phyloP scores from a whole-genome alignment of 306 rosid genomes.

The Cicer yamashitae region DNA sequence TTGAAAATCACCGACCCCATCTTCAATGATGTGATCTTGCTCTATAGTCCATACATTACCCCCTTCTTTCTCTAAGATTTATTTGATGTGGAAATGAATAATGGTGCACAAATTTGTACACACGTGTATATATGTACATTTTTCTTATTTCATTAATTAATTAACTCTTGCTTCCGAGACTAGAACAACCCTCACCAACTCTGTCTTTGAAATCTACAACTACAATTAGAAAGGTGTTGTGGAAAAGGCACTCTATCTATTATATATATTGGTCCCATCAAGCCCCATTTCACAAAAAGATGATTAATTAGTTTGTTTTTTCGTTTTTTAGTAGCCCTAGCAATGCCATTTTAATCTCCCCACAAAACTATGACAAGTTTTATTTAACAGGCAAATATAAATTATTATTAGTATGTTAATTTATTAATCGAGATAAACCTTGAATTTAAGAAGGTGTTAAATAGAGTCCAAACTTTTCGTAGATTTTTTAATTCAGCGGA shows the following conservation, averaged over 20 bases:
- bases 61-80: conserved; percentile 8
- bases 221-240: conserved; percentile 11
- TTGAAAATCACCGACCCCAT: conserved; percentile 55
- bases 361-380: conserved; percentile 4
- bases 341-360: background rate
- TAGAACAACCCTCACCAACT: conserved; percentile 31
- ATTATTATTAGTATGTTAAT: too few species aligned
- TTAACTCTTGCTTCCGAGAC: background rate
- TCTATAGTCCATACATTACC: conserved; percentile 1
- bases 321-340: conserved; percentile 44
- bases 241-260: conserved; percentile 34
- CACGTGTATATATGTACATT: background rate
- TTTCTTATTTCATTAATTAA: background rate
- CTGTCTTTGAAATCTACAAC: conserved; percentile 40
- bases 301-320: conserved; percentile 51
- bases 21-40: conserved; percentile 53
- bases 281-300: conserved; percentile 37
- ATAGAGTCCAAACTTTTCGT: too few species aligned
- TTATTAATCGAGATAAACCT: too few species aligned
- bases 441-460: too few species aligned
- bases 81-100: conserved; percentile 23
- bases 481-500: too few species aligned
- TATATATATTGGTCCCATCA: conserved; percentile 37
- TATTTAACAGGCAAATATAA: too few species aligned
- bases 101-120: background rate